phyloP scores from a whole-genome alignment of 129 eudicot species.

The Centrapalus pauciflorus region DNA sequence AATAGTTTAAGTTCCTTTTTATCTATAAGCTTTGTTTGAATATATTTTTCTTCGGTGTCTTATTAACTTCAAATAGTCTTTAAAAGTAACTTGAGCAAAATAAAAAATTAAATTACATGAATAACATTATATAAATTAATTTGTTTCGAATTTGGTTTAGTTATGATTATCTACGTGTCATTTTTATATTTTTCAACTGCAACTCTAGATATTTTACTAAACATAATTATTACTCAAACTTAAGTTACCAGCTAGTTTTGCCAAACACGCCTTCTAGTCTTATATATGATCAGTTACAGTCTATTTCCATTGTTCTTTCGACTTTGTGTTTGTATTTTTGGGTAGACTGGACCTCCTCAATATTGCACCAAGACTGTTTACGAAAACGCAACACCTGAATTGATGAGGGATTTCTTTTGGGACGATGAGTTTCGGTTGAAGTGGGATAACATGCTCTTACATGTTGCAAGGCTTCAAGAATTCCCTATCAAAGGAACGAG shows the following conservation, averaged over 20 bases:
- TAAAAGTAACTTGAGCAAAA: too few relatives aligned
- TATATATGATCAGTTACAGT: not conserved
- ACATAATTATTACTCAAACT: not conserved
- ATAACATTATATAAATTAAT: too few relatives aligned
- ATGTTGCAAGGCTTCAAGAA: slow-evolving; percentile 53
- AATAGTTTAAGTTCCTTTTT: too few relatives aligned
- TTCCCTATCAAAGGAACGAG: slow-evolving; percentile 69
- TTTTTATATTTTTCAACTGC: not conserved
- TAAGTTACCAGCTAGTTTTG: too few relatives aligned
- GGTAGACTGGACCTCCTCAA: slow-evolving; percentile 78
- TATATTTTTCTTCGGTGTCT: too few relatives aligned
- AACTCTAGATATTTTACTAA: not conserved
- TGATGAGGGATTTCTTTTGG: slow-evolving; percentile 83
- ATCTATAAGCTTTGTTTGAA: too few relatives aligned
- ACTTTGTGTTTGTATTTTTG: slow-evolving; percentile 5
- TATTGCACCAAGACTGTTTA: slow-evolving; percentile 71
- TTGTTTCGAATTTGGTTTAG: too few relatives aligned
- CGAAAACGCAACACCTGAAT: slow-evolving; percentile 76
- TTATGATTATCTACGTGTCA: too few relatives aligned
- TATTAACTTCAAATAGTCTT: too few relatives aligned
- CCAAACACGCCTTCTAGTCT: not conserved
- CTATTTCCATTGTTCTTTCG: not conserved
- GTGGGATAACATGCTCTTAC: slow-evolving; percentile 79
- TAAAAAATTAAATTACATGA: too few relatives aligned
- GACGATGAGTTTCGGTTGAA: slow-evolving; percentile 78